Evolutionary conservation across 2,329 filamentous ascomycete species (phyloP).

Genomic region (Aspergillus udagawae): DNA sequence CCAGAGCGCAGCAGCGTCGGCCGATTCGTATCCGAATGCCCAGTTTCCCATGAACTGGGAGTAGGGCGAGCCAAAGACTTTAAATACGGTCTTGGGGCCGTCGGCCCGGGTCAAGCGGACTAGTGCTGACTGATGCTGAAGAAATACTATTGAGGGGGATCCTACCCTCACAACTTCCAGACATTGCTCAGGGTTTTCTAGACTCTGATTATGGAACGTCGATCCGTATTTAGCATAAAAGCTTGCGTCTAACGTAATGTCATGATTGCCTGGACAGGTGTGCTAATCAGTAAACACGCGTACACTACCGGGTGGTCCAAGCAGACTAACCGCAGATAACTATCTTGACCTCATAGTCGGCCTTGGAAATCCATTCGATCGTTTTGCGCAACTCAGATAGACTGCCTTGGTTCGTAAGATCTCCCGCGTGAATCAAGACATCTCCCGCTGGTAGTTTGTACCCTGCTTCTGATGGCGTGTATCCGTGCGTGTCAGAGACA

Average conservation of each 20-base stretch:
- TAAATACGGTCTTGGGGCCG: conserved; percentile 49
- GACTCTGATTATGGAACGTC: conserved; percentile 42
- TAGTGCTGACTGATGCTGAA: conserved; percentile 46
- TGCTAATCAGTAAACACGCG: neutral
- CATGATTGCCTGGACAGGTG: conserved; percentile 51
- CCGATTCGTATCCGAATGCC: conserved; percentile 53
- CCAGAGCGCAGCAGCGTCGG: conserved; percentile 46
- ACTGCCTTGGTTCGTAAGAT: conserved; percentile 55
- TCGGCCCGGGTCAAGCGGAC: conserved; percentile 42
- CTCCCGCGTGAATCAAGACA: conserved; percentile 57
- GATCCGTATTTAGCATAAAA: conserved; percentile 44
- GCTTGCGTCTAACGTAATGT: conserved; percentile 49
- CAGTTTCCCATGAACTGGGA: conserved; percentile 47
- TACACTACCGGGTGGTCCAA: neutral
- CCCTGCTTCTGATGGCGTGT: conserved; percentile 45
- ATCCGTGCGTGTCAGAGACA: conserved; percentile 57
- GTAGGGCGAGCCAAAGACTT: conserved; percentile 57
- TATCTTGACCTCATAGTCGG: conserved; percentile 53
- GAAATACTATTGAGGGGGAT: conserved; percentile 47
- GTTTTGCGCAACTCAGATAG: conserved; percentile 49
- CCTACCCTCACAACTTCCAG: conserved; percentile 37
- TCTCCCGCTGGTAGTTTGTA: conserved; percentile 54
- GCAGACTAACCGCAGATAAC: conserved; percentile 48
- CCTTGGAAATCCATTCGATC: conserved; percentile 50
- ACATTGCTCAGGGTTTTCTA: conserved; percentile 45